phyloP scores from a whole-genome alignment of 345 rosid genomes.

The Salix purpurea region DNA sequence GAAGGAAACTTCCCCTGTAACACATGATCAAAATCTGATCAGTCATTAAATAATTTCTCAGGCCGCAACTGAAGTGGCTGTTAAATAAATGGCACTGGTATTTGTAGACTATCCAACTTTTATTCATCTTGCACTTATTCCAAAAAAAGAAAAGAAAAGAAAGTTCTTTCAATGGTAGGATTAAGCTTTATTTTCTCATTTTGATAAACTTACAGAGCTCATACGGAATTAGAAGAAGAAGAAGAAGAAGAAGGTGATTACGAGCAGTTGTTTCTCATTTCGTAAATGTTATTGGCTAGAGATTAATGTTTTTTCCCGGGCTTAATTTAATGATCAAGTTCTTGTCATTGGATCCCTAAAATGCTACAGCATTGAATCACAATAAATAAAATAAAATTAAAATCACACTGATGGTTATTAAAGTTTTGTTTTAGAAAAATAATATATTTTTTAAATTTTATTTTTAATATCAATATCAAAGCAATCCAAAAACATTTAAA shows the following conservation, averaged over 20 bases:
- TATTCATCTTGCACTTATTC: neutral
- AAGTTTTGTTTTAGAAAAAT: too few species aligned
- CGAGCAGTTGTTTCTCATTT: neutral
- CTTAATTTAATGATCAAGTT: neutral
- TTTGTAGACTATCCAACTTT: neutral
- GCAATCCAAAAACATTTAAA: too few species aligned
- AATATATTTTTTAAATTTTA: too few species aligned
- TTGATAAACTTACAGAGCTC: neutral
- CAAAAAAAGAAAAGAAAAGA: too few species aligned
- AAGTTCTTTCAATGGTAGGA: neutral
- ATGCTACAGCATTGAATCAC: too few species aligned
- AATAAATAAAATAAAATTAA: too few species aligned
- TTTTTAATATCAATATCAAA: too few species aligned
- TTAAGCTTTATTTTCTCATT: neutral
- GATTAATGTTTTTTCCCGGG: too few species aligned
- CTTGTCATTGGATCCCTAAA: neutral
- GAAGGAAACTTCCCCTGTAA: conserved; percentile 68
- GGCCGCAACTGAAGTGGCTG: neutral
- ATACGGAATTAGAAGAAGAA: neutral
- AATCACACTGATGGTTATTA: too few species aligned
- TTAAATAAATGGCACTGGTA: neutral
- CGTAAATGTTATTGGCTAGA: too few species aligned
- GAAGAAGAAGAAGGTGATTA: neutral
- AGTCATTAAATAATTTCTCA: neutral
- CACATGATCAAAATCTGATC: neutral